These are phyloP conservation scores for Coemansia umbellata DNA, from an alignment of 192 early-diverging fungal species.

Conservation along the genomic window DNA sequence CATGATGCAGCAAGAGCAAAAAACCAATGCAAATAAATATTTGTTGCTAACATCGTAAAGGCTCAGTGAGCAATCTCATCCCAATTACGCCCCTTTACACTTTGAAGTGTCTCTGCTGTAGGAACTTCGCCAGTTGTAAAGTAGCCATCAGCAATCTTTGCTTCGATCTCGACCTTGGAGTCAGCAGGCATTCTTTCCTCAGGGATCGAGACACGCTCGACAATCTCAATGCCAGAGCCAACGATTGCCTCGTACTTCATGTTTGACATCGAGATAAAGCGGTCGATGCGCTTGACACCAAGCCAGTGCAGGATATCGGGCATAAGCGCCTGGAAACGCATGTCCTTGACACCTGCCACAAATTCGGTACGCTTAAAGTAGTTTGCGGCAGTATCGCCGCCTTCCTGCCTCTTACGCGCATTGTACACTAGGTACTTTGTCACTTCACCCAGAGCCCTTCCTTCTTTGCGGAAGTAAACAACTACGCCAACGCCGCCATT, in stretches of 20 bases:
- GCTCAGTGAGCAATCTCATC: conserved; percentile 56
- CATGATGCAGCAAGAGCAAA: too few species aligned
- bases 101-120: conserved; percentile 56
- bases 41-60: background rate
- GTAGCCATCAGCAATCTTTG: conserved; percentile 95
- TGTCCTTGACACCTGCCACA: conserved; percentile 90
- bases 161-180: conserved; percentile 92
- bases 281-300: conserved; percentile 89
- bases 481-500: conserved; percentile 91
- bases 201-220: conserved; percentile 86
- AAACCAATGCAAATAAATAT: too few species aligned
- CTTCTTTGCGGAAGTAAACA: conserved; percentile 96
- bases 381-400: conserved; percentile 82
- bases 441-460: conserved; percentile 89
- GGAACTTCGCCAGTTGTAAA: conserved; percentile 69
- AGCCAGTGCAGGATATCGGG: conserved; percentile 96
- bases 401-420: conserved; percentile 78
- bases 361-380: conserved; percentile 88
- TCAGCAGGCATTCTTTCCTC: conserved; percentile 86
- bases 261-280: conserved; percentile 83
- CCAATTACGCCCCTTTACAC: conserved; percentile 81
- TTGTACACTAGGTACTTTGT: conserved; percentile 97
- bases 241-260: conserved; percentile 95
- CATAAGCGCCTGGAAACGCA: conserved; percentile 96
- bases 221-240: conserved; percentile 78